A percentile compares a stretch with the other conserved stretches of the same genome.
These are phyloP conservation scores for Panaeolus papilionaceus DNA, from an alignment of 768 basidiomycete species.

Conservation along the genomic window DNA sequence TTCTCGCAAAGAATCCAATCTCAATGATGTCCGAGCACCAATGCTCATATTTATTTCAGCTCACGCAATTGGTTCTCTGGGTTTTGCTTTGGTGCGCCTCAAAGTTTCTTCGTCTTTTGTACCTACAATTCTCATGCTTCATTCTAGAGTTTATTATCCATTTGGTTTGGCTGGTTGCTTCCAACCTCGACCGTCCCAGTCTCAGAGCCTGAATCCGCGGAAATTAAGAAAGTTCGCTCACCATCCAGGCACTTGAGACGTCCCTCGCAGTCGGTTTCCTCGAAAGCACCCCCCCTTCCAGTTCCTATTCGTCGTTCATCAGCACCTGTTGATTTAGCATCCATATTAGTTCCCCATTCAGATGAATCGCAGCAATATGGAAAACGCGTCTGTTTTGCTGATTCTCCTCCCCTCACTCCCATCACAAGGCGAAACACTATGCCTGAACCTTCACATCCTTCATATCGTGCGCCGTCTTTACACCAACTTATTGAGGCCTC, in stretches of 20 bases:
- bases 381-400: slow-evolving; percentile 41
- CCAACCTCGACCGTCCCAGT: slow-evolving; percentile 28
- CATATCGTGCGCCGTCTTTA: neutral
- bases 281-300: slow-evolving; percentile 15
- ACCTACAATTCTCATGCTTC: slow-evolving; percentile 17
- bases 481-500: slow-evolving; percentile 20
- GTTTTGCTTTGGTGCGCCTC: slow-evolving; percentile 46
- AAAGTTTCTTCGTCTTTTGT: slow-evolving; percentile 14
- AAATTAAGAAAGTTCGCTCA: slow-evolving; percentile 24
- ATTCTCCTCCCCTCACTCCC: slow-evolving; percentile 24
- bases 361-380: slow-evolving; percentile 23
- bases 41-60: slow-evolving; percentile 42
- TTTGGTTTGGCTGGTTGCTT: slow-evolving; percentile 49
- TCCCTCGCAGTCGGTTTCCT: slow-evolving; percentile 14
- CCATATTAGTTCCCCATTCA: slow-evolving; percentile 28
- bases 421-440: slow-evolving; percentile 31
- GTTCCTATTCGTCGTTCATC: slow-evolving; percentile 29
- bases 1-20: slow-evolving; percentile 20
- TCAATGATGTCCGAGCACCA: slow-evolving; percentile 22
- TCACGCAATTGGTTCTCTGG: slow-evolving; percentile 37
- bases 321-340: slow-evolving; percentile 28
- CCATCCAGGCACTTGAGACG: slow-evolving; percentile 24
- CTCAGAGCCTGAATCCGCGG: slow-evolving; percentile 20
- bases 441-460: slow-evolving; percentile 23
- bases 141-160: slow-evolving; percentile 48